Conservation (phyloP, 1,284 basidiomycete genomes). For the Pseudozyma hubeiensis region DNA sequence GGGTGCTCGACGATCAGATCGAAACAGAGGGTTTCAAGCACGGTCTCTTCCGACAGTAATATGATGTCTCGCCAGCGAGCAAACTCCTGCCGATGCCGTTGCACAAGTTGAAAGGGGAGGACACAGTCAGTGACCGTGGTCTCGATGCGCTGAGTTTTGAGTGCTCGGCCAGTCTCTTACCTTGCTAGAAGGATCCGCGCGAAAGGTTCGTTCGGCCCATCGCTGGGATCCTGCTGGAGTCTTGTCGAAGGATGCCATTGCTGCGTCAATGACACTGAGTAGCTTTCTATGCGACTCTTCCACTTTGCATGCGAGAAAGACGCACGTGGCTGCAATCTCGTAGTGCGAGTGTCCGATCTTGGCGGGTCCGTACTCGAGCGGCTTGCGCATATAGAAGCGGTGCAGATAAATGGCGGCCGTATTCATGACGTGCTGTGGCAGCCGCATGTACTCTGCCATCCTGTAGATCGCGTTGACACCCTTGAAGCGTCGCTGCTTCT, state of each 20-base stretch:
- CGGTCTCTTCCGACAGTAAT: conserved; percentile 81
- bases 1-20: conserved; percentile 87
- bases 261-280: conserved; percentile 82
- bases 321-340: conserved; percentile 86
- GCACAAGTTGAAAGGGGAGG: neutral
- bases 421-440: conserved; percentile 61
- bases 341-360: conserved; percentile 71
- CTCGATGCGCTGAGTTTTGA: no score
- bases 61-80: conserved; percentile 78
- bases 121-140: neutral
- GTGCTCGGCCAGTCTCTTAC: conserved; percentile 6
- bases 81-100: conserved; percentile 39
- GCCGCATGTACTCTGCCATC: conserved; percentile 61
- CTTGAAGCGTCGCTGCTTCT: conserved; percentile 58
- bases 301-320: conserved; percentile 91
- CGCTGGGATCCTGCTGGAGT: conserved; percentile 70
- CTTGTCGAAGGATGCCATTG: conserved; percentile 76
- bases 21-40: conserved; percentile 89
- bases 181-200: conserved; percentile 44
- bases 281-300: conserved; percentile 88
- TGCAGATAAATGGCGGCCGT: conserved; percentile 87
- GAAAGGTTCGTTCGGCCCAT: conserved; percentile 56
- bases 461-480: conserved; percentile 60
- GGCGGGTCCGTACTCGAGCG: conserved; percentile 74
- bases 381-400: conserved; percentile 91